Evolutionary conservation across 2,329 filamentous ascomycete species (phyloP), one percentile per base, ranked within the genome.

Genomic region (Aphanoascus verrucosus): DNA sequence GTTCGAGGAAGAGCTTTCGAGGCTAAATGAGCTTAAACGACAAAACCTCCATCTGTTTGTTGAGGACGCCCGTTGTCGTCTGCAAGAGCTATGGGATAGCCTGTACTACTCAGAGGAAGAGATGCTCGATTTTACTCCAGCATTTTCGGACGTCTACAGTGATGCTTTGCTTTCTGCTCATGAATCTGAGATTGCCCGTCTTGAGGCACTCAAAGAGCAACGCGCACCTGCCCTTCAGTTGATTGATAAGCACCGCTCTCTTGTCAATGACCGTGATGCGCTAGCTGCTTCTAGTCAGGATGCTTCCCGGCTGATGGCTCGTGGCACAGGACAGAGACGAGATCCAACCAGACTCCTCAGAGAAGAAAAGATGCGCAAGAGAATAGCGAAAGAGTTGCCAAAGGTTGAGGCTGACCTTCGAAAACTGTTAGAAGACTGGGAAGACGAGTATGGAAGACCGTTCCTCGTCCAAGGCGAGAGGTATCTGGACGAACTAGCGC

Each of bases 351-450:
- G 95, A 71, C 77, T 98, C 14, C 76, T 98, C 50, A 81, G 93
- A 31, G 93, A 98, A 66, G 93, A 98, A 73, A 98, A 97, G 78
- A 94, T 95, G 88, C 83, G 93, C 56, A 98, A 98, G 79, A 81
- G 90, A 55, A 96, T 98, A 57, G 80, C 90, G 23, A 98, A 97
- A 69, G 93, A 98, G 65, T 75, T 98, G 31, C 93, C 93, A 53
- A 97, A 94, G 73, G 78, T 98, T 42, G 84, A 91, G 55, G 79
- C 78, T 0, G 89, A 97, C n/a, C 73, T 98, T 55, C 80, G 81
- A 59, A 91, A 84, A 67, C 77, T 80, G n/a, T 77, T 98, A 28
- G 86, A 91, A 65, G 74, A 78, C 44, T 98, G 88, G 83, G 93
- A 98, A 67, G 85, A 94, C 51, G 93, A 97, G 65, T 96, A 91